phyloP scores from a whole-genome alignment of 306 rosid genomes.

The Dalbergia oliveri region DNA sequence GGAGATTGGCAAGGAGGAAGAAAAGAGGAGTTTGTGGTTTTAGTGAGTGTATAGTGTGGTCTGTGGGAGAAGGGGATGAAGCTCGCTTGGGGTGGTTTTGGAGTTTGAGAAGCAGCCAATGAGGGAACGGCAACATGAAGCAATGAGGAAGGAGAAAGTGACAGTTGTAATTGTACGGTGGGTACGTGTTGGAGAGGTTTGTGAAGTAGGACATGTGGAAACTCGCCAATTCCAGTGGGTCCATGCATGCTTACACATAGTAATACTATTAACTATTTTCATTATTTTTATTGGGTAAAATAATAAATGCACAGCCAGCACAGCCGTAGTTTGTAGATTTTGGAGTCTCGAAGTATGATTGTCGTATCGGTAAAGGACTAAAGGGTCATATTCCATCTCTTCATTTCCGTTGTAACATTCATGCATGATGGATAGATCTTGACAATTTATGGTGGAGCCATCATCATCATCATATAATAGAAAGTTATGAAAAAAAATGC shows the following conservation, averaged over 20 bases:
- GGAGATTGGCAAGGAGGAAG: not conserved
- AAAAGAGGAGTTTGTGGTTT: not conserved
- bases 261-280: not conserved
- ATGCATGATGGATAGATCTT: too few species aligned
- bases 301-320: not conserved
- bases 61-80: not conserved
- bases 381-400: too few species aligned
- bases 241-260: constrained; percentile 66
- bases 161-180: constrained; percentile 58
- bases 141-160: constrained; percentile 46
- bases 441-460: too few species aligned
- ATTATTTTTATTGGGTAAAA: not conserved
- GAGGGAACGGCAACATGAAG: constrained; percentile 58
- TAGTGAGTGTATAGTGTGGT: too few species aligned
- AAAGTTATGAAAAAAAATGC: too few species aligned
- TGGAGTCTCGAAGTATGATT: too few species aligned
- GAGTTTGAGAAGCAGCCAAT: constrained; percentile 43
- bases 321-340: not conserved
- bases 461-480: too few species aligned
- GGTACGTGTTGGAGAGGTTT: constrained; percentile 60
- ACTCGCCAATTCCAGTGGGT: constrained; percentile 44
- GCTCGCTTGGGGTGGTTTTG: constrained; percentile 3
- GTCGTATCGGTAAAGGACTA: too few species aligned
- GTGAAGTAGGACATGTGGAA: constrained; percentile 50
- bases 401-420: too few species aligned